A percentile compares a stretch with the other conserved stretches of the same genome.
Evolutionary conservation across 805 yeast species (phyloP).

Genomic region (Tanozyma kutaoensis): DNA sequence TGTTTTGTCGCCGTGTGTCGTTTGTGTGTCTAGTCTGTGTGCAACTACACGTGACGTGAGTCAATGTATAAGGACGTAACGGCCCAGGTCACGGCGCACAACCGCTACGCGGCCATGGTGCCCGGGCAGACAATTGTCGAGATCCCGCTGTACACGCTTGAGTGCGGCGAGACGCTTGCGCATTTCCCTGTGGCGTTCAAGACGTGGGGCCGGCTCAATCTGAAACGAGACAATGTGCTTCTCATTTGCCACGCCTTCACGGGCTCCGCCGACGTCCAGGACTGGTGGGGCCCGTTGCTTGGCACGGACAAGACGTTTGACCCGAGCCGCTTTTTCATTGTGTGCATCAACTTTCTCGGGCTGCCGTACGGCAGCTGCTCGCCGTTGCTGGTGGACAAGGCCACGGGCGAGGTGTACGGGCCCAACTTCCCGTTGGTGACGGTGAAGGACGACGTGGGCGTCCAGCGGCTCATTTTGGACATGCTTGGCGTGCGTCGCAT

Average conservation of each 20-base stretch:
- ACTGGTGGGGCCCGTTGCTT: conserved; percentile 97
- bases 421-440: conserved; percentile 93
- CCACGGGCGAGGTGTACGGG: conserved; percentile 68
- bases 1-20: no score
- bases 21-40: no score
- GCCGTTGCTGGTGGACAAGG: conserved; percentile 73
- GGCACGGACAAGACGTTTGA: conserved; percentile 85
- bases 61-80: conserved; percentile 27
- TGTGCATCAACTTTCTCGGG: conserved; percentile 87
- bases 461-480: conserved; percentile 69
- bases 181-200: conserved; percentile 90
- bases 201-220: conserved; percentile 85
- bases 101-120: conserved; percentile 61
- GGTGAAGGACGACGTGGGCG: conserved; percentile 79
- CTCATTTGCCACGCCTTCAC: conserved; percentile 94
- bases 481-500: conserved; percentile 64
- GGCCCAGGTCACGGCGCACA: conserved; percentile 34
- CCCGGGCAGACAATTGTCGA: conserved; percentile 67
- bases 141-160: conserved; percentile 62
- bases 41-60: no score
- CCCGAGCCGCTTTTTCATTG: conserved; percentile 72
- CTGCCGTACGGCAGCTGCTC: conserved; percentile 95
- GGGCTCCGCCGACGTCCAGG: conserved; percentile 89
- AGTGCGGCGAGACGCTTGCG: conserved; percentile 62
- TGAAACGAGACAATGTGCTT: conserved; percentile 57